Percentiles rank a stretch among this genome's conserved stretches.
These are phyloP conservation scores for Syzygium syzygioides DNA, from an alignment of 441 rosid species.

Conservation along the genomic window DNA sequence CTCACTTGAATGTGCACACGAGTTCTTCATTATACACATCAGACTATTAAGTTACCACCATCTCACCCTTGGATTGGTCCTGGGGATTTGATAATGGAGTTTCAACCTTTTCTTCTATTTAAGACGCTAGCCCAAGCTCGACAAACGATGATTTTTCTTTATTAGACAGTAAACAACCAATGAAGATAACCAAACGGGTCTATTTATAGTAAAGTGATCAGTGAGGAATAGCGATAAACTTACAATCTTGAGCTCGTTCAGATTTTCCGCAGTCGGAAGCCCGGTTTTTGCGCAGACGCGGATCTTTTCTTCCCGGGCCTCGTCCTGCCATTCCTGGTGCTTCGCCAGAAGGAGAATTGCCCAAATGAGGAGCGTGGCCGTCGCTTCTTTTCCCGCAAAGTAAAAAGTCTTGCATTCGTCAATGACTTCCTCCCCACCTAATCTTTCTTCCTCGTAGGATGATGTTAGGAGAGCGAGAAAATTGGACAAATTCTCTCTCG, in stretches of 20 bases:
- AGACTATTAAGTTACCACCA: background rate
- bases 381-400: constrained; percentile 77
- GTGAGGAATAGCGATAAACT: constrained; percentile 13
- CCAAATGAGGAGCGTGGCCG: constrained; percentile 61
- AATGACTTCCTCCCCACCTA: constrained; percentile 56
- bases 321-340: constrained; percentile 77
- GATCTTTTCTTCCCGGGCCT: constrained; percentile 64
- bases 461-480: constrained; percentile 51
- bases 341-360: constrained; percentile 49
- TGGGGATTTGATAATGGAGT: background rate
- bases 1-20: background rate
- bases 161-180: background rate
- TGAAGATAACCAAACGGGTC: background rate
- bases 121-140: background rate
- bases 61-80: background rate
- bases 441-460: constrained; percentile 39
- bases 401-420: constrained; percentile 83
- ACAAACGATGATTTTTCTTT: background rate
- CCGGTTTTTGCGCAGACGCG: constrained; percentile 24
- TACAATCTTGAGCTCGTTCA: constrained; percentile 60
- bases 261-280: constrained; percentile 30
- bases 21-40: background rate
- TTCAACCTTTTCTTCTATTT: background rate
- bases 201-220: background rate
- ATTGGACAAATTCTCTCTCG: constrained; percentile 29